Evolutionary conservation across 2,329 filamentous ascomycete genomes (phyloP).

Genomic region (Lithohypha guttulata): DNA sequence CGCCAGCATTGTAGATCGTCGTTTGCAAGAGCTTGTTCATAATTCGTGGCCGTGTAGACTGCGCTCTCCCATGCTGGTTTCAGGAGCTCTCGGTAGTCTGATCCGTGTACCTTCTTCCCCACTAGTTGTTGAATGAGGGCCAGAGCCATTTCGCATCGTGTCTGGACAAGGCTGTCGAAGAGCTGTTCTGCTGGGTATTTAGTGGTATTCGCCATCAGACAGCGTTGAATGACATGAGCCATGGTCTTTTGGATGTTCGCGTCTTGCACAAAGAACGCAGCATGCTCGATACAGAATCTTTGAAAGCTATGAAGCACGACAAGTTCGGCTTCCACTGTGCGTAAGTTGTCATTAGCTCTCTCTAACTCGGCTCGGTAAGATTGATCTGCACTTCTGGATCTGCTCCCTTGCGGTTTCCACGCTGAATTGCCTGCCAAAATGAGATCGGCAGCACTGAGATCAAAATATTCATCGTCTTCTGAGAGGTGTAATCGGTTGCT

Average conservation of each 20-base stretch:
- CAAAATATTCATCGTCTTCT: slow-evolving; percentile 69
- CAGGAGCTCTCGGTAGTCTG: slow-evolving; percentile 46
- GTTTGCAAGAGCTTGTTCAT: slow-evolving; percentile 47
- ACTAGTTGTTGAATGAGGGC: slow-evolving; percentile 72
- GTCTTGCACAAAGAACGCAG: slow-evolving; percentile 45
- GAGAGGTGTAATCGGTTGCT: slow-evolving; percentile 56
- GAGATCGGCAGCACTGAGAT: slow-evolving; percentile 61
- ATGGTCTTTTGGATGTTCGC: slow-evolving; percentile 56
- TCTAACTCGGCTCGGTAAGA: slow-evolving; percentile 68
- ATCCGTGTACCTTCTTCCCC: slow-evolving; percentile 39
- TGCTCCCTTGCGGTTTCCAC: slow-evolving; percentile 60
- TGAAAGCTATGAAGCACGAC: slow-evolving; percentile 78
- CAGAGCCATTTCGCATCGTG: slow-evolving; percentile 69
- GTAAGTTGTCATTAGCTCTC: slow-evolving; percentile 80
- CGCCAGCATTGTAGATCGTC: slow-evolving; percentile 64
- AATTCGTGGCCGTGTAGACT: slow-evolving; percentile 43
- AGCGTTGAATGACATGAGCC: slow-evolving; percentile 63
- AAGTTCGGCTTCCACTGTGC: slow-evolving; percentile 78
- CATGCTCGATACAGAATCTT: slow-evolving; percentile 72
- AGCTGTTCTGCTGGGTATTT: slow-evolving; percentile 64
- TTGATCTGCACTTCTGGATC: slow-evolving; percentile 8
- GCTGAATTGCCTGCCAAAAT: slow-evolving; percentile 67
- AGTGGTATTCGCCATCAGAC: slow-evolving; percentile 65
- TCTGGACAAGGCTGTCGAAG: slow-evolving; percentile 67
- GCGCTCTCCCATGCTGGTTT: slow-evolving; percentile 51